Percentiles rank a stretch among this genome's conserved stretches.
Evolutionary conservation across 768 basidiomycete genomes (phyloP).

Genomic region (Leccinum subtestaceum): DNA sequence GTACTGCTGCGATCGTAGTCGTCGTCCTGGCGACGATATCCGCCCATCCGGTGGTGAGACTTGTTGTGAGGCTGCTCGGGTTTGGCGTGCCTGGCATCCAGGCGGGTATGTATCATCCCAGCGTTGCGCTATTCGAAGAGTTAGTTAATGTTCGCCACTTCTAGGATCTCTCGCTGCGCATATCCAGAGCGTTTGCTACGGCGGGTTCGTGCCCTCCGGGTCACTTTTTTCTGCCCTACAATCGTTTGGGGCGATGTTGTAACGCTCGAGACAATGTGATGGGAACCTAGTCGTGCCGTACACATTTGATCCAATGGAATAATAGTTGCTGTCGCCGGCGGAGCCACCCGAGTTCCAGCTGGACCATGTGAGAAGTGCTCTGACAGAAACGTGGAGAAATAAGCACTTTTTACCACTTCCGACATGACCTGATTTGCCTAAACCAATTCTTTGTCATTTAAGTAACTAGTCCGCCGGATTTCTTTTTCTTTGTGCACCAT

Average conservation of each 20-base stretch:
- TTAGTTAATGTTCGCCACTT: not conserved
- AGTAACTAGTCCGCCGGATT: too few species aligned
- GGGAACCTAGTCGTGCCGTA: not conserved
- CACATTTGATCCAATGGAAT: not conserved
- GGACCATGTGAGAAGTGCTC: not conserved
- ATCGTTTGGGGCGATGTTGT: not conserved
- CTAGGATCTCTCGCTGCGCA: conserved; percentile 7
- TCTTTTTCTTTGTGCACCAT: not conserved
- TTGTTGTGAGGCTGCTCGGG: rapidly evolving
- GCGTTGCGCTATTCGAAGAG: too few species aligned
- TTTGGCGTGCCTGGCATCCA: not conserved
- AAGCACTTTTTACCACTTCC: too few species aligned
- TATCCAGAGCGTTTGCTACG: not conserved
- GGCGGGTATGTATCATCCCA: conserved; percentile 3
- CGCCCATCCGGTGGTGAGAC: not conserved
- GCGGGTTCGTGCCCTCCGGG: not conserved
- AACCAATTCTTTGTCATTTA: not conserved
- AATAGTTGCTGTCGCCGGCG: not conserved
- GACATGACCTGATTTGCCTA: too few species aligned
- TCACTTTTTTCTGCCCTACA: conserved; percentile 9
- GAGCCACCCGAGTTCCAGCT: not conserved
- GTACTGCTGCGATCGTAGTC: rapidly evolving
- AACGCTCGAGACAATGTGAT: not conserved
- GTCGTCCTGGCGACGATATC: not conserved
- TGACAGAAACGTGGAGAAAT: not conserved